Evolutionary conservation across 2,329 filamentous ascomycete genomes (phyloP), one percentile per base, ranked within the genome.

Genomic region (Curvularia eragrostidis): DNA sequence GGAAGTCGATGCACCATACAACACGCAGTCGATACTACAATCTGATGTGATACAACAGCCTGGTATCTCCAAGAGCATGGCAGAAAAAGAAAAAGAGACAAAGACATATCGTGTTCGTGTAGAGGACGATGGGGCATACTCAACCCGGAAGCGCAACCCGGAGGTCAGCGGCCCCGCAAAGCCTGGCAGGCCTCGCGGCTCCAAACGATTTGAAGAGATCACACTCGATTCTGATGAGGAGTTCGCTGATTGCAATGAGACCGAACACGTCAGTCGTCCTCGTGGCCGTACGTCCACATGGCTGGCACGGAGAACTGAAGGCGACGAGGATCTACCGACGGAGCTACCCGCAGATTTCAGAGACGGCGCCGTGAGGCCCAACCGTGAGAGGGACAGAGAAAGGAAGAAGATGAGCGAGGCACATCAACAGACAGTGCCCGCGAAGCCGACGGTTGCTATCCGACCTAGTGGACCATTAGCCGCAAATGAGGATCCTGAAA

Each of bases 161-260:
- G 70, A 69, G 23, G 52, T 43, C 21, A 57, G 70, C 38, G 73
- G 63, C 51, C 68, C 57, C 54, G 65, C 53, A 34, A 67, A 70
- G 59, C 52, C 66, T 49, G 66, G 66, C 15, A 65, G 61, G 48
- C 62, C 68, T 48, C 64, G 61, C 12, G 64, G 64, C 10, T 60
- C 64, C 6, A 57, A 44, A 18, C 62, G 77, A 19, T 82, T 78
- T 51, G 81, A 82, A 64, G 80, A 82, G 52, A 74, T 82, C 19
- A 77, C 77, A 12, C 71, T 82, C 32, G 80, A 78, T 26, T 80
- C 78, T 1, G 79, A 81, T 23, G 76, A 79, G 3, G 80, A 82
- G 15, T 64, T 70, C 9, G 69, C 64, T 2, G 67, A 69, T n/a
- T 66, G 68, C 8, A 54, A 63, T 13, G 65, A 60, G 10, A 48